Base-by-base conservation (phyloP, 2,329 filamentous ascomycete species). In the Monosporascus sp. region DNA sequence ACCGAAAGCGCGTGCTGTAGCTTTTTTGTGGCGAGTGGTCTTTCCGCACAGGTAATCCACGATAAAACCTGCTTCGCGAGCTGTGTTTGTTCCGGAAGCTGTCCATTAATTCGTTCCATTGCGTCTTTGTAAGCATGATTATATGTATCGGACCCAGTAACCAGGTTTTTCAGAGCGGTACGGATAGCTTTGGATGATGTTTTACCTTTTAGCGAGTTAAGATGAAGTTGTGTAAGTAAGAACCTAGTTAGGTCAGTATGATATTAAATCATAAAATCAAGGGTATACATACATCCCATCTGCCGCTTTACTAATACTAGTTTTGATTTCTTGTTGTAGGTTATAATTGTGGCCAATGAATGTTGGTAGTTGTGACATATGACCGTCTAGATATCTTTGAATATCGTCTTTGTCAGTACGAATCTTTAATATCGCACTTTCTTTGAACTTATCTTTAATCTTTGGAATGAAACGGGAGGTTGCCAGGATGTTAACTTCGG, bases 1-100 rank as follows among this genome's bases (percentile, higher is more conserved):
- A 74, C 59, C 0, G 70, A 73, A 20, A 79, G 64, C 0, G 74
- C 74, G 51, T 77, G 67, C 44, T 68, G 66, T 2, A 78, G 61
- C 50, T 77, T 73, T 1, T 11, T 0, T 1, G 55, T 60, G 1
- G 52, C 65, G 0, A 78, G 58, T 1, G 57, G 68, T 46, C 68
- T 64, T 38, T 58, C 66, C 1, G 72, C 64, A 37, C 54, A 73
- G 2, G 63, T 64, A 7, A 78, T 69, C 75, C 73, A 78, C 1
- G 63, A 62, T 0, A 78, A 51, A 2, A 67, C 64, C 20, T 68
- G 48, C 9, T 66, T 70, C 0, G 77, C 76, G 20, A 75, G 60
- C 0, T 63, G 50, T n/a, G 41, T 22, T 11, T 66, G 55, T 11
- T 64, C 68, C 1, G 49, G 2, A 0, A 58, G 9, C 49, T 79